Evolutionary conservation across 2,329 filamentous ascomycete genomes (phyloP), one percentile per base, ranked within the genome.

Genomic region (Trichoderma semiorbis): DNA sequence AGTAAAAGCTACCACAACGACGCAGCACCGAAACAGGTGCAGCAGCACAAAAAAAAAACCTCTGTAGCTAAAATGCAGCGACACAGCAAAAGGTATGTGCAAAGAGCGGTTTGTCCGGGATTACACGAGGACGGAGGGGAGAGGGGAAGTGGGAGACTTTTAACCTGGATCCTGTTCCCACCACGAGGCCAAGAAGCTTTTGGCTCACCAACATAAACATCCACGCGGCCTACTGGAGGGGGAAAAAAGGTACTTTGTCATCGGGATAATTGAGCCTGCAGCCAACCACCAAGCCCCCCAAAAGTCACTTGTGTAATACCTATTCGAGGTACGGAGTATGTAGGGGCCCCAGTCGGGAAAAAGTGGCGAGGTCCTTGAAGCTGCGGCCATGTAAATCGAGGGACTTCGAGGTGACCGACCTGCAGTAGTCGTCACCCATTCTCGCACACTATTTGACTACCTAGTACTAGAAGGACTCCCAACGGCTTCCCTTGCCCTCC

Each of bases 311-410:
- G 30, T 36, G 28, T 32, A 32, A 39, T 43, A 28, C 34, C 61
- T 7, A 30, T 39, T 50, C 62, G 47, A 30, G 28, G 39, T 24
- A 47, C 62, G 47, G 24, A 21, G 39, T 24, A 47, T 43, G 21
- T 28, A 30, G 24, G 21, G 34, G 2, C 3, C 55, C 66, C 36
- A 69, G 66, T 61, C 36, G 55, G 66, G 55, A 26, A 47, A 47
- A 61, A 26, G 55, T 61, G 66, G 66, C 66, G 66, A 69, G 39
- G 66, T 30, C 55, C 55, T n/a, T 57, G 63, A 8, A 8, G 64
- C 21, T 67, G 47, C 63, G 47, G 30, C 21, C 16, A 30, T 67
- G 64, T 39, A 30, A 39, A 24, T 43, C 30, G 32, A 58, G n/a
- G 32, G 12, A 26, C 16, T 36, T 7, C 16, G 21, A 32, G 30